Evolutionary conservation across 106 monocot species (phyloP).

Genomic region (Dendrobium huoshanense): DNA sequence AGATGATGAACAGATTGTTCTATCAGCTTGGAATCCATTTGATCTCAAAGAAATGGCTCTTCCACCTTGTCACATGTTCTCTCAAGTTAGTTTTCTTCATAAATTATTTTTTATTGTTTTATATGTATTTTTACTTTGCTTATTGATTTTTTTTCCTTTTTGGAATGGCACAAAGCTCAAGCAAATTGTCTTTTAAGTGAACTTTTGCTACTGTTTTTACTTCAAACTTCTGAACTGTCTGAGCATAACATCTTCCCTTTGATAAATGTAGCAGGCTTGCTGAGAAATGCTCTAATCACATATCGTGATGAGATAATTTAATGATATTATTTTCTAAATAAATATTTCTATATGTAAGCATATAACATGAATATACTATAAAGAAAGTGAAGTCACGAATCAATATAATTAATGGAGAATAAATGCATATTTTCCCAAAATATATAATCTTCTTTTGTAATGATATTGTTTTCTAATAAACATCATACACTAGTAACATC

Average conservation of each 20-base stretch:
- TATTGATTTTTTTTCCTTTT: not conserved
- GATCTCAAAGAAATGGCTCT: conserved; percentile 96
- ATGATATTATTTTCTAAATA: no score
- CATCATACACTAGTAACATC: no score
- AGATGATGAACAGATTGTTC: conserved; percentile 78
- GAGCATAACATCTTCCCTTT: not conserved
- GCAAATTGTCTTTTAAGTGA: not conserved
- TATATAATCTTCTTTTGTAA: no score
- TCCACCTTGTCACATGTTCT: conserved; percentile 98
- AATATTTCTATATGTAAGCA: no score
- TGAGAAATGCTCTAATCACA: not conserved
- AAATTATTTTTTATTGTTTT: not conserved
- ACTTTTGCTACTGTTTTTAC: no score
- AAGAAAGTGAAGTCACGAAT: no score
- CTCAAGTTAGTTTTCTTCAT: conserved; percentile 51
- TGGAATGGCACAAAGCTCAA: not conserved
- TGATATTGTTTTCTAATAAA: no score
- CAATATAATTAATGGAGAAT: no score
- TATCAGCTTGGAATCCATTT: conserved; percentile 97
- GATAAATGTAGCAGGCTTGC: not conserved
- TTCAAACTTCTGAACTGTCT: not conserved
- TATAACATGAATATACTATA: no score
- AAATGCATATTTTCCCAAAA: no score
- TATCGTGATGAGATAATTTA: no score
- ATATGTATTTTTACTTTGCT: not conserved